Conservation (phyloP, 345 rosid genomes). For the Populus alba region DNA sequence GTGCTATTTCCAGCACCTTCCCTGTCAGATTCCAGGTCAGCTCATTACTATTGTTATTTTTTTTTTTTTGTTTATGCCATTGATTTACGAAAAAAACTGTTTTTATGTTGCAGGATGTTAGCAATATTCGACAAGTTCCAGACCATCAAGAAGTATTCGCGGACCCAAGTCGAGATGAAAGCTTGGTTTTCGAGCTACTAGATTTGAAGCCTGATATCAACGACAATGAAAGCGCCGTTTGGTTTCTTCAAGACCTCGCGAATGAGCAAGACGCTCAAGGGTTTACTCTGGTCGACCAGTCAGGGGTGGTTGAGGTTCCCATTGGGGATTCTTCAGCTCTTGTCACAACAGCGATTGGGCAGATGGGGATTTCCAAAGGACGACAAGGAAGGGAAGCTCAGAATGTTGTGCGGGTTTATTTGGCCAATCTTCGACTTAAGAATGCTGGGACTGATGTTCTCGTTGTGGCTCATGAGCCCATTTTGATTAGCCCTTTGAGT, state of each 20-base stretch:
- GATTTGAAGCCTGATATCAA: constrained; percentile 67
- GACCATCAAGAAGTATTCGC: constrained; percentile 85
- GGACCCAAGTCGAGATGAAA: constrained; percentile 79
- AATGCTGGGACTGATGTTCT: constrained; percentile 77
- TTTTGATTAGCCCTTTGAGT: constrained; percentile 72
- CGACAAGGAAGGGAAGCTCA: constrained; percentile 93
- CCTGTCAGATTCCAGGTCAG: constrained; percentile 61
- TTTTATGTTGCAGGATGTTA: constrained; percentile 50
- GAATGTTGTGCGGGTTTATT: constrained; percentile 71
- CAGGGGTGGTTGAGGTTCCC: constrained; percentile 52
- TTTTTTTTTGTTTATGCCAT: too few relatives aligned
- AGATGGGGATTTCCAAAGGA: constrained; percentile 93
- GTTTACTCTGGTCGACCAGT: constrained; percentile 58
- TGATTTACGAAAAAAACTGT: neutral
- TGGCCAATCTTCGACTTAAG: constrained; percentile 76
- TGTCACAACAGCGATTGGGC: constrained; percentile 64
- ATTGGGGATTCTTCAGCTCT: constrained; percentile 46
- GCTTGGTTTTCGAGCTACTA: constrained; percentile 75
- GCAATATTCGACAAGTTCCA: constrained; percentile 66
- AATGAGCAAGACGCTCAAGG: constrained; percentile 71
- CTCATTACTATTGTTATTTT: neutral
- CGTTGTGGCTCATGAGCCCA: constrained; percentile 67
- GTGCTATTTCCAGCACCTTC: constrained; percentile 48
- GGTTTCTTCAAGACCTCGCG: constrained; percentile 80
- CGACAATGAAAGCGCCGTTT: constrained; percentile 56